Conservation (phyloP, 1,284 basidiomycete species). For the Malassezia sp. region DNA sequence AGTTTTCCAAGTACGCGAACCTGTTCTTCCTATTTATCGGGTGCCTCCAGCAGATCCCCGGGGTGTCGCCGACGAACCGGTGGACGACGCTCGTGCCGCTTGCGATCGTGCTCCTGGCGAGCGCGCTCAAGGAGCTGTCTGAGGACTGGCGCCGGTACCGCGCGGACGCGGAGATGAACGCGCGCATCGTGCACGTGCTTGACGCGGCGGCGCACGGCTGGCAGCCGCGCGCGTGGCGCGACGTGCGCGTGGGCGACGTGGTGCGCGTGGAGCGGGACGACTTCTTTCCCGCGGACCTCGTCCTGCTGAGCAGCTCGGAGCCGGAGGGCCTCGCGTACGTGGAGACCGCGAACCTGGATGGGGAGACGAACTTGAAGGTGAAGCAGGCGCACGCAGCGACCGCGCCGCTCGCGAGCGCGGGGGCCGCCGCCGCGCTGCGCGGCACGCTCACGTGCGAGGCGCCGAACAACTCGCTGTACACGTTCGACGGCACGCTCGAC, state of each 20-base stretch:
- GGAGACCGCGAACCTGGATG: slow-evolving; percentile 93
- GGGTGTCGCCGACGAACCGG: slow-evolving; percentile 86
- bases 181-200: slow-evolving; percentile 68
- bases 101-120: slow-evolving; percentile 75
- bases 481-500: slow-evolving; percentile 72
- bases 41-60: slow-evolving; percentile 93
- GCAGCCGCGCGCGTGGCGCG: slow-evolving; percentile 69
- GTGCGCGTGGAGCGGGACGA: slow-evolving; percentile 80
- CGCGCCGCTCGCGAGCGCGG: slow-evolving; percentile 63
- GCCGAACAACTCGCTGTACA: slow-evolving; percentile 94
- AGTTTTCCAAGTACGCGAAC: slow-evolving; percentile 98
- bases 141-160: slow-evolving; percentile 96
- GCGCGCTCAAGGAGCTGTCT: slow-evolving; percentile 91
- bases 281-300: slow-evolving; percentile 89
- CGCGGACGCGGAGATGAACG: slow-evolving; percentile 83
- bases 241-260: slow-evolving; percentile 81
- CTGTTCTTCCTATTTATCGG: slow-evolving; percentile 98
- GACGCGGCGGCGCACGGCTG: slow-evolving; percentile 58
- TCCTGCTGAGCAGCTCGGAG: slow-evolving; percentile 78
- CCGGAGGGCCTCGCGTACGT: slow-evolving; percentile 95
- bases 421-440: slow-evolving; percentile 61
- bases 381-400: slow-evolving; percentile 86
- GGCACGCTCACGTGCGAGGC: slow-evolving; percentile 85
- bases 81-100: slow-evolving; percentile 94
- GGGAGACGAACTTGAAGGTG: slow-evolving; percentile 97